A percentile compares a stretch with the other conserved stretches of the same genome.
These are phyloP conservation scores for Psilocybe cubensis DNA, from an alignment of 768 basidiomycete species.

Conservation along the genomic window DNA sequence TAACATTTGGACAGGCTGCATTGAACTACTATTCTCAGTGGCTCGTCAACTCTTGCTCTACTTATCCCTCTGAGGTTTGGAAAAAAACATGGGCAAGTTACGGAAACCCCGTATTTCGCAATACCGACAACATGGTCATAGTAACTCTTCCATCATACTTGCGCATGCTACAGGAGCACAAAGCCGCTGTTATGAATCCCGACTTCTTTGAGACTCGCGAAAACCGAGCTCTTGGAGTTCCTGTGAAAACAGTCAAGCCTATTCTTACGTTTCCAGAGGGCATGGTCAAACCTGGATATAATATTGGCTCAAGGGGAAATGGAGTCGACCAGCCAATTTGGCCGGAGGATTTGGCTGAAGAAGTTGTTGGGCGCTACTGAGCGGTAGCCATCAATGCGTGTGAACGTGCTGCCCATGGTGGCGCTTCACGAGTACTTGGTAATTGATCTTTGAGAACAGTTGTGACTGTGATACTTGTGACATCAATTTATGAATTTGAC, in stretches of 20 bases:
- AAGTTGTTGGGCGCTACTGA: too few relatives aligned
- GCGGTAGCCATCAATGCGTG: too few relatives aligned
- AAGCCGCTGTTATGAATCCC: slow-evolving; percentile 13
- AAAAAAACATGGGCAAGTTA: slow-evolving; percentile 19
- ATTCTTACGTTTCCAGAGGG: slow-evolving; percentile 21
- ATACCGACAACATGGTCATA: slow-evolving; percentile 24
- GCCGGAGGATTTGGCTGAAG: slow-evolving; percentile 24
- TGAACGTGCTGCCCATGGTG: too few relatives aligned
- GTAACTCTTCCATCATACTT: slow-evolving; percentile 16
- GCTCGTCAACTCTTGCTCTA: slow-evolving; percentile 21
- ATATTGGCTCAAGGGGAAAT: slow-evolving; percentile 25
- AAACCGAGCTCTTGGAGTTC: slow-evolving; percentile 19
- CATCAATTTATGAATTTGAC: too few relatives aligned
- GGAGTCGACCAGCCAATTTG: slow-evolving; percentile 23
- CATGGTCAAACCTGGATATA: slow-evolving; percentile 17
- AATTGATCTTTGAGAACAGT: too few relatives aligned
- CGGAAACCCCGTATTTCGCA: slow-evolving; percentile 16
- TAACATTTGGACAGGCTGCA: slow-evolving; percentile 17
- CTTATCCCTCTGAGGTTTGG: slow-evolving; percentile 26
- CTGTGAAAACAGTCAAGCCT: slow-evolving; percentile 22
- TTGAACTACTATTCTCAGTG: slow-evolving; percentile 32
- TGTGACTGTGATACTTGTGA: too few relatives aligned
- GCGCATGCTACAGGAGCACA: slow-evolving; percentile 16
- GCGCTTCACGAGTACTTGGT: too few relatives aligned
- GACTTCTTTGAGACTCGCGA: slow-evolving; percentile 23